phyloP scores from a whole-genome alignment of 2,329 filamentous ascomycete species.

The Periconia sp. region DNA sequence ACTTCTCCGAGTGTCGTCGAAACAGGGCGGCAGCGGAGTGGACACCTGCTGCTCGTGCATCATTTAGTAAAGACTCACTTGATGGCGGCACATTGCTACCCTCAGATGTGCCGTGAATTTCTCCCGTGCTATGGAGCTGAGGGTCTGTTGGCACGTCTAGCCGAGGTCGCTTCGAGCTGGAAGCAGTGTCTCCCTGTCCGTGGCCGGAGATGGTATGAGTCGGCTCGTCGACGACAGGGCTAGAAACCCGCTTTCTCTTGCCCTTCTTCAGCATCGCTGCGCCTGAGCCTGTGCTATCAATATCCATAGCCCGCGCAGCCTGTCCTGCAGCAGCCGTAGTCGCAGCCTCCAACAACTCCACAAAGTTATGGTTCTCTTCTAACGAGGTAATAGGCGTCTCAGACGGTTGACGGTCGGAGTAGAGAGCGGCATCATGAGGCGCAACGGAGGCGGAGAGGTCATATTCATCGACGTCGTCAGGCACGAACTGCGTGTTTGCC shows the following conservation, averaged over 20 bases:
- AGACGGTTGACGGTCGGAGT: slow-evolving; percentile 21
- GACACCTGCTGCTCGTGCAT: slow-evolving; percentile 57
- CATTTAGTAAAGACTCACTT: slow-evolving; percentile 31
- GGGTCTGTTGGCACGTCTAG: slow-evolving; percentile 23
- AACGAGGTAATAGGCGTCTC: slow-evolving; percentile 19
- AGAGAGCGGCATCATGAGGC: slow-evolving; percentile 20
- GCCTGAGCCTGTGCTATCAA: slow-evolving; percentile 4
- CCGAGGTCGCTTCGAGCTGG: slow-evolving; percentile 28
- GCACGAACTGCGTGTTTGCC: slow-evolving; percentile 28
- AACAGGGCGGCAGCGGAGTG: slow-evolving; percentile 61
- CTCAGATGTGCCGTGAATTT: slow-evolving; percentile 10
- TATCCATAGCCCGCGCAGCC: slow-evolving; percentile 21
- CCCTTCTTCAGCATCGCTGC: slow-evolving; percentile 17
- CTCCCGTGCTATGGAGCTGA: slow-evolving; percentile 12
- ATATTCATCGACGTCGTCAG: slow-evolving; percentile 29
- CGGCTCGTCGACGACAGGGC: slow-evolving; percentile 9
- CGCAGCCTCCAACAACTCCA: slow-evolving; percentile 44
- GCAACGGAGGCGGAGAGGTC: slow-evolving; percentile 21
- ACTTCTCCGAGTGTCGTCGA: slow-evolving; percentile 46
- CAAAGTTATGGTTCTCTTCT: slow-evolving; percentile 41
- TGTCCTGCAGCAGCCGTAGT: slow-evolving; percentile 39
- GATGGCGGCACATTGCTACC: slow-evolving; percentile 18
- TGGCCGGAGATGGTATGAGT: slow-evolving; percentile 8
- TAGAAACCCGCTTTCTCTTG: slow-evolving; percentile 34
- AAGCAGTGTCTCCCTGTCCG: slow-evolving; percentile 5